Evolutionary conservation across 2,329 filamentous ascomycete species (phyloP).

Genomic region (Pestalotiopsis sp.): DNA sequence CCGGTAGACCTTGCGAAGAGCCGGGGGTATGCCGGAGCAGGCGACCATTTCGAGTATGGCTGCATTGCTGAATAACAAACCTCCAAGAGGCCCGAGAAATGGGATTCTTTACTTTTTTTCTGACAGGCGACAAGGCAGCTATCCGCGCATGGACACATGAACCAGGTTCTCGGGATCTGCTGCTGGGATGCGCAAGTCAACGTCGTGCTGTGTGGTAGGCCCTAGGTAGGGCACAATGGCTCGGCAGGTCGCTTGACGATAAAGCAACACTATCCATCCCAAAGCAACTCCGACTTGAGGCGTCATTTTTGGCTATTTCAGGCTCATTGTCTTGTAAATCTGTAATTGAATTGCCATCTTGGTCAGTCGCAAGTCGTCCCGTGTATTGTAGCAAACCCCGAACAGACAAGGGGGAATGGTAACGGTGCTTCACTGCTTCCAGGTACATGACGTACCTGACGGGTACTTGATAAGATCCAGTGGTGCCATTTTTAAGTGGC

Average conservation of each 20-base stretch:
- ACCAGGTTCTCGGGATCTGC: conserved; percentile 27
- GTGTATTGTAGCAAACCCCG: neutral
- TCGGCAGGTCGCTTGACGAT: neutral
- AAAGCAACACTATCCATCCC: neutral
- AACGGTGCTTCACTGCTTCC: neutral
- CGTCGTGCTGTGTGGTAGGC: neutral
- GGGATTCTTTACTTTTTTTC: conserved; percentile 8
- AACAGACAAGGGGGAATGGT: neutral
- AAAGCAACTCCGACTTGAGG: neutral
- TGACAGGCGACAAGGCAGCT: neutral
- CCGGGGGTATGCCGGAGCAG: conserved; percentile 8
- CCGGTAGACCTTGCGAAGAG: conserved; percentile 16
- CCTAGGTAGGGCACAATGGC: conserved; percentile 1
- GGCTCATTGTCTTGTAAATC: neutral
- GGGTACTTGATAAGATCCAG: neutral
- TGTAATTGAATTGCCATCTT: neutral
- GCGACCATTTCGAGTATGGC: conserved; percentile 1
- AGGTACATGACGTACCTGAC: neutral
- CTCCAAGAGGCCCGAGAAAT: neutral
- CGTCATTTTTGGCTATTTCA: neutral
- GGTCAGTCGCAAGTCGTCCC: neutral
- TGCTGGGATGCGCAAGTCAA: conserved; percentile 19
- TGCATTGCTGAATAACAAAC: neutral
- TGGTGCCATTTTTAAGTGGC: neutral
- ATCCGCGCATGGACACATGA: conserved; percentile 8